Percentiles rank a stretch among this genome's conserved stretches.
Conservation (phyloP, 1,284 basidiomycete species). For the Malassezia sympodialis region DNA sequence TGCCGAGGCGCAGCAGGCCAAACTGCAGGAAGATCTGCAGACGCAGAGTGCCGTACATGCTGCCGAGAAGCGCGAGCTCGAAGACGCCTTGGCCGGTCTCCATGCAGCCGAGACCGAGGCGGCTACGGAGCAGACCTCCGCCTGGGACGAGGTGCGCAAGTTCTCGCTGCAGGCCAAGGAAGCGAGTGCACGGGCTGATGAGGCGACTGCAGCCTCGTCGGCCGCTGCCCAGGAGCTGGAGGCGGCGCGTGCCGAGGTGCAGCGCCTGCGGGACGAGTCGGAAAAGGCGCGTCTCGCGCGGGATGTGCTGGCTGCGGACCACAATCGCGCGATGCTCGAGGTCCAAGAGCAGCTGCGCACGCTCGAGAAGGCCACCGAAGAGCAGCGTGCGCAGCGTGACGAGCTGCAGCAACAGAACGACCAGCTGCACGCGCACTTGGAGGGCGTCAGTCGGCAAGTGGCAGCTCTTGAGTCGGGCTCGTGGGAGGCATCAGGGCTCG, state of each 20-base stretch:
- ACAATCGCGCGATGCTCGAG: conserved; percentile 65
- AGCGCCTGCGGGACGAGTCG: conserved; percentile 23
- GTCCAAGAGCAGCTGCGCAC: conserved; percentile 68
- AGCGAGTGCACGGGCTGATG: conserved; percentile 65
- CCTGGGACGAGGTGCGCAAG: conserved; percentile 41
- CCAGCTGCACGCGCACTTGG: conserved; percentile 70
- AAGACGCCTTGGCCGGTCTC: conserved; percentile 42
- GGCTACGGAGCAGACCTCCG: conserved; percentile 55
- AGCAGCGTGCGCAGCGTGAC: conserved; percentile 61
- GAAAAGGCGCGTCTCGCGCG: conserved; percentile 50
- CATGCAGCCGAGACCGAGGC: conserved; percentile 32
- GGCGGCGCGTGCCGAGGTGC: conserved; percentile 50
- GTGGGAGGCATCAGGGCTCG: conserved; percentile 43
- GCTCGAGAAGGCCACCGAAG: conserved; percentile 65
- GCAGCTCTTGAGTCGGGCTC: conserved; percentile 54
- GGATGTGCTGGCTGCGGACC: conserved; percentile 58
- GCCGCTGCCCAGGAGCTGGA: conserved; percentile 61
- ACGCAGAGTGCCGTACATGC: conserved; percentile 59
- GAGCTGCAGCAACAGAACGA: conserved; percentile 68
- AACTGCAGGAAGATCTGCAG: conserved; percentile 57
- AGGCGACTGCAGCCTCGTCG: conserved; percentile 59
- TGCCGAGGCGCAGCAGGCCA: conserved; percentile 54
- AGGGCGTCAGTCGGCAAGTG: conserved; percentile 71
- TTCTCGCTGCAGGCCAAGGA: conserved; percentile 66
- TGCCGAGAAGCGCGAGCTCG: conserved; percentile 53